These are phyloP conservation scores for Mycena chlorophos DNA, from an alignment of 768 basidiomycete species.

Conservation along the genomic window DNA sequence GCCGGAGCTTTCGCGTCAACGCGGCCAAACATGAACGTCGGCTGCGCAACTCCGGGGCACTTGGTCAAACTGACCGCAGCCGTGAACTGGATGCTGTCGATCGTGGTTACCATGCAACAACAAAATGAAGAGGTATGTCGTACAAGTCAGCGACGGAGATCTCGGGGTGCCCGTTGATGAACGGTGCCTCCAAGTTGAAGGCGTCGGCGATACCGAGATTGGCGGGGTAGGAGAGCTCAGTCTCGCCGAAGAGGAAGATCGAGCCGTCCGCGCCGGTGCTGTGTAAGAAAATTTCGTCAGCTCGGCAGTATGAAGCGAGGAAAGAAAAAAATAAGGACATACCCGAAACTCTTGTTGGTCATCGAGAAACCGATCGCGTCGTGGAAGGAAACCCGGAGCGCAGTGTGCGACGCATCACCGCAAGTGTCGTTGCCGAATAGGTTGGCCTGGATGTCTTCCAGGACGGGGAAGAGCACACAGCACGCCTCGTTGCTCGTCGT, in stretches of 20 bases:
- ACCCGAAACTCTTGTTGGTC: no score
- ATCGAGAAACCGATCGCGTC: background rate
- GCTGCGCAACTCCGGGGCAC: conserved; percentile 36
- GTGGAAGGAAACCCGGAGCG: background rate
- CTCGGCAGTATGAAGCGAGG: no score
- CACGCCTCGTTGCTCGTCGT: conserved; percentile 20
- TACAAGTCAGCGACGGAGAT: conserved; percentile 29
- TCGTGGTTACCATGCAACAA: background rate
- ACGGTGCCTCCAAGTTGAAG: conserved; percentile 23
- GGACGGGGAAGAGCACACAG: conserved; percentile 17
- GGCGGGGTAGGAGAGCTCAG: conserved; percentile 33
- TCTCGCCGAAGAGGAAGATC: no score
- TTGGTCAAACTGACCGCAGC: conserved; percentile 31
- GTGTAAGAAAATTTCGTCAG: no score
- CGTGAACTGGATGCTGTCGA: conserved; percentile 30
- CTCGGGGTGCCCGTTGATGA: conserved; percentile 21
- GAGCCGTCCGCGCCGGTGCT: conserved; percentile 34
- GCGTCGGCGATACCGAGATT: conserved; percentile 33
- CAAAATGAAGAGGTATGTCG: conserved; percentile 7
- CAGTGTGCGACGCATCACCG: background rate
- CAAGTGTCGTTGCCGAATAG: background rate
- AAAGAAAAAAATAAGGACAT: no score
- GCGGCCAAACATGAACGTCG: conserved; percentile 33
- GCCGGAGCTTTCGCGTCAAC: conserved; percentile 22
- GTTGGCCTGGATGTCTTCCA: conserved; percentile 1